These are phyloP conservation scores for Ulota crispa DNA, from an alignment of 225 moss, liverwort and hornwort species.

Conservation along the genomic window DNA sequence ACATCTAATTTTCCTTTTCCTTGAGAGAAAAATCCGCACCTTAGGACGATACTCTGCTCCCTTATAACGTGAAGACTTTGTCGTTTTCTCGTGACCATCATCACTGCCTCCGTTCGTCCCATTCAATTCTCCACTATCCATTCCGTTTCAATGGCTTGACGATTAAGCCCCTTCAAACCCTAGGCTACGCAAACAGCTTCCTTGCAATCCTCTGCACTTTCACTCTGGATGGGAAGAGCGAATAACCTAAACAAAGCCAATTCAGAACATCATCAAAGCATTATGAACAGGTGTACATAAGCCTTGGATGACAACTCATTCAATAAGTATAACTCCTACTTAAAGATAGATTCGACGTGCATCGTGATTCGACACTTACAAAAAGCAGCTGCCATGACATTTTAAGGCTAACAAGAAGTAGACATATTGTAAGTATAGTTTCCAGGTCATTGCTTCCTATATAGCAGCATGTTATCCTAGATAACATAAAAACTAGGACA, in stretches of 20 bases:
- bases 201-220: conserved; percentile 4
- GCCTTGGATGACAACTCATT: not conserved
- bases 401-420: not conserved
- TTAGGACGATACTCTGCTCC: conserved; percentile 36
- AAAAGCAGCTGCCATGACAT: not conserved
- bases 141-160: conserved; percentile 25
- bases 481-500: not conserved
- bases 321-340: not conserved
- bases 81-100: conserved; percentile 24
- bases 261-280: conserved; percentile 16
- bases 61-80: conserved; percentile 26
- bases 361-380: not conserved
- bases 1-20: not conserved
- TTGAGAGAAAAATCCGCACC: conserved; percentile 22
- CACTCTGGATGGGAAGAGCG: not conserved
- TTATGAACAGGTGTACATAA: not conserved
- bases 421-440: not conserved
- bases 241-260: conserved; percentile 14
- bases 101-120: conserved; percentile 31
- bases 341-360: not conserved
- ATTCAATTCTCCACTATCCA: conserved; percentile 46
- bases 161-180: not conserved
- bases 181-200: not conserved
- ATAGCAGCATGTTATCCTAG: not conserved
- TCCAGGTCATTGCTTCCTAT: not conserved